A percentile compares a stretch with the other conserved stretches of the same genome.
These are phyloP conservation scores for Excoecaria cochinchinensis DNA, from an alignment of 345 rosid genomes.

Conservation along the genomic window DNA sequence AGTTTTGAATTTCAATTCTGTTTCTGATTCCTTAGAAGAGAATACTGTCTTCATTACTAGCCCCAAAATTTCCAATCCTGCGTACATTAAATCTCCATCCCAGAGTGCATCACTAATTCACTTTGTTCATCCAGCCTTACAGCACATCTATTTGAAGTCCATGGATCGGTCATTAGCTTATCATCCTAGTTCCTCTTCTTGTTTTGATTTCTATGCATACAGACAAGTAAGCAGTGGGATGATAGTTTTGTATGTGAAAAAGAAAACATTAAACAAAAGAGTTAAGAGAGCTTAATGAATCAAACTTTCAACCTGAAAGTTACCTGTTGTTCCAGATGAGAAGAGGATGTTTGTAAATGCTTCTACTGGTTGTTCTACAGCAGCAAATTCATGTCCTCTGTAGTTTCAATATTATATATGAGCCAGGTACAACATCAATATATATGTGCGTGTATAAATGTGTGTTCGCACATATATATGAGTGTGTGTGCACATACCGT, in stretches of 20 bases:
- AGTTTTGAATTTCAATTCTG: background rate
- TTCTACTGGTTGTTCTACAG: constrained; percentile 73
- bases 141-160: background rate
- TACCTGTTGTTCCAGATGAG: constrained; percentile 99
- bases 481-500: background rate
- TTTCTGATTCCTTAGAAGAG: background rate
- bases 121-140: background rate
- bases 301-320: constrained; percentile 13
- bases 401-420: constrained; percentile 18
- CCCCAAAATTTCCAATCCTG: background rate
- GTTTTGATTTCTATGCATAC: background rate
- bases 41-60: background rate
- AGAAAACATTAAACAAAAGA: background rate
- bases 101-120: background rate
- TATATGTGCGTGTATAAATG: too few species aligned
- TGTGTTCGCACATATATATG: background rate
- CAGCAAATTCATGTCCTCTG: constrained; percentile 69
- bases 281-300: constrained; percentile 10
- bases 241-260: background rate
- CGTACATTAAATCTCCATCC: background rate
- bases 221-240: too few species aligned
- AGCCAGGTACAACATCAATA: constrained; percentile 9
- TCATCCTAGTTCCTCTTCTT: background rate
- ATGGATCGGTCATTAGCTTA: background rate
- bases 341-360: constrained; percentile 85